Evolutionary conservation across 306 rosid species (phyloP), one percentile per base, ranked within the genome.

Genomic region (Quillaja saponaria): DNA sequence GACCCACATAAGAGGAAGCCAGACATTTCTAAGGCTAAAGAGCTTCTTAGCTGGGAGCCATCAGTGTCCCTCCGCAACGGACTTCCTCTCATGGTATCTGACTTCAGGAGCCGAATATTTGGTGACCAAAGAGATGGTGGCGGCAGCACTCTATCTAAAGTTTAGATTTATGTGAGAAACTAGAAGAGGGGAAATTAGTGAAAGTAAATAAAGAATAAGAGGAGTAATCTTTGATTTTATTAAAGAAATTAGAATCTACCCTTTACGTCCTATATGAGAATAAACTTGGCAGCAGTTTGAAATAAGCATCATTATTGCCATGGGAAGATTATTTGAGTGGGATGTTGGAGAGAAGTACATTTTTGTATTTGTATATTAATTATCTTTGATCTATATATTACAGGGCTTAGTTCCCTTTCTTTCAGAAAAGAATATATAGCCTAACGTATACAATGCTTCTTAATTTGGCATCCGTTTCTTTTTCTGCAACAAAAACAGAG

Each of bases 1-100:
- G 97, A 91, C 57, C 96, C 97, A 7, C 97, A 91, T n/a, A 86
- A 78, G 80, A 91, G 97, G 55, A 91, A 87, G 64, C 97, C 96
- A 4, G 96, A 91, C 81, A 91, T 91, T 68, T 84, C 96, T 8
- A 91, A 49, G 72, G 96, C 97, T 1, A 86, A 86, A 66, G 95
- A 88, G 64, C 86, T 88, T 72, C 95, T 91, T 1, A 90, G 90
- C 0, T 91, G 97, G 97, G 82, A 86, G 76, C 97, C 96, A 12
- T 15, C 71, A 0, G 95, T 91, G 57, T 82, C 97, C 47, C 97
- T 91, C 75, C 84, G 90, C 10, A 78, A 85, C 16, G 96, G 97
- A 21, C 96, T 91, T 65, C 97, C 97, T 61, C 76, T 63, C 8
- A 91, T 91, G 97, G 97, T 91, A 19, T 1, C 75, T 15, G 97